A percentile compares a stretch with the other conserved stretches of the same genome.
Conservation (phyloP, 805 yeast genomes). For the Yarrowia osloensis region DNA sequence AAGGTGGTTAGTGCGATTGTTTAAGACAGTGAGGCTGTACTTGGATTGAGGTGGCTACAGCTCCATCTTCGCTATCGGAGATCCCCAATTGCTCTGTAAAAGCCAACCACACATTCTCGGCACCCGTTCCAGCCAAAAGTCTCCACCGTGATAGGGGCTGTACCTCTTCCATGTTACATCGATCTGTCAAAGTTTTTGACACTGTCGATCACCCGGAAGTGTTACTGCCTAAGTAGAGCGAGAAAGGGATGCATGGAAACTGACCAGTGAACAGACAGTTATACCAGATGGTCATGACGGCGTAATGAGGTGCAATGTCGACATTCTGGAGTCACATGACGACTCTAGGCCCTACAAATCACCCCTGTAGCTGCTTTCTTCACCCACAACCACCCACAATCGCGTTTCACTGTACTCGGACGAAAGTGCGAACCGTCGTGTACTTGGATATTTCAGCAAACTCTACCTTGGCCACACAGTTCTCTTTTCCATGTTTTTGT, state of each 20-base stretch:
- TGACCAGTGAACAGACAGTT: background rate
- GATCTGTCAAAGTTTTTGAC: background rate
- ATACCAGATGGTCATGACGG: no score
- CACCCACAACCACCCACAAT: background rate
- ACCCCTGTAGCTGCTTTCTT: background rate
- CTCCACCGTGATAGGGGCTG: background rate
- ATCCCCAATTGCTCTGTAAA: no score
- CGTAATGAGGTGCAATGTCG: no score
- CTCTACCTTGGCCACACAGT: background rate
- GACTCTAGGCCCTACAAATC: background rate
- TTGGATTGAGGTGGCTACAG: no score
- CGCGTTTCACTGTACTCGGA: no score
- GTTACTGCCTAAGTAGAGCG: background rate
- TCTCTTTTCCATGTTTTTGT: background rate
- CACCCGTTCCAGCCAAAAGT: background rate
- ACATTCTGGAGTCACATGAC: background rate
- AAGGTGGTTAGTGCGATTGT: background rate
- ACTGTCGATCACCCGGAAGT: constrained; percentile 5
- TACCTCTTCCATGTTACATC: background rate
- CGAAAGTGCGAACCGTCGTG: constrained; percentile 6
- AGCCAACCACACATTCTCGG: no score
- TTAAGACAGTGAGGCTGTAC: no score
- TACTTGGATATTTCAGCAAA: constrained; percentile 15
- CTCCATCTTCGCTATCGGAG: no score
- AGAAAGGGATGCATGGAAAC: background rate